phyloP scores from a whole-genome alignment of 371 early-diverging fungal species.

The Entomophthora muscae region DNA sequence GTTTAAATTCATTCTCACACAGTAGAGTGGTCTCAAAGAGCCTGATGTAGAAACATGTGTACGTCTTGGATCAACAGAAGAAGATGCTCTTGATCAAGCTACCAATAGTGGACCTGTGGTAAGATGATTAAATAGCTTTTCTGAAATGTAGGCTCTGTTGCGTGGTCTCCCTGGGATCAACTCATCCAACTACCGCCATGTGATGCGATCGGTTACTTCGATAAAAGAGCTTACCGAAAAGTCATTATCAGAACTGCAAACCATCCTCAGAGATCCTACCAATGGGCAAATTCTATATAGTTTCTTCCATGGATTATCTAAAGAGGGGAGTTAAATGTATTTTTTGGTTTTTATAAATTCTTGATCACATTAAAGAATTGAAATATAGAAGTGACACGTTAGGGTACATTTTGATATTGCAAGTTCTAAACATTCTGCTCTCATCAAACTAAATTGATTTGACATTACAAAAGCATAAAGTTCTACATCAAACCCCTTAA shows the following conservation, averaged over 20 bases:
- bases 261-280: neutral
- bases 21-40: conserved; percentile 46
- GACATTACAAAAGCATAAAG: too few relatives aligned
- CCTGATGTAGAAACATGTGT: conserved; percentile 51
- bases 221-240: conserved; percentile 22
- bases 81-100: conserved; percentile 35
- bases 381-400: too few relatives aligned
- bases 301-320: conserved; percentile 12
- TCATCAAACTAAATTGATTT: too few relatives aligned
- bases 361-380: too few relatives aligned
- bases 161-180: conserved; percentile 73
- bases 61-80: conserved; percentile 48
- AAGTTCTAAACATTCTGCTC: too few relatives aligned
- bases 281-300: neutral
- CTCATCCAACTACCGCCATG: conserved; percentile 45
- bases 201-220: conserved; percentile 43
- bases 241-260: neutral
- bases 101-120: conserved; percentile 50
- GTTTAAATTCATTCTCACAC: too few relatives aligned
- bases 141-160: conserved; percentile 37
- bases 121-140: conserved; percentile 9
- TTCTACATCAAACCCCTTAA: too few relatives aligned
- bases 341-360: too few relatives aligned
- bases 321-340: too few relatives aligned
- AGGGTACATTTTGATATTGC: too few relatives aligned